Evolutionary conservation across 2,329 filamentous ascomycete species (phyloP).

Genomic region (Bimuria novae-zelandiae): DNA sequence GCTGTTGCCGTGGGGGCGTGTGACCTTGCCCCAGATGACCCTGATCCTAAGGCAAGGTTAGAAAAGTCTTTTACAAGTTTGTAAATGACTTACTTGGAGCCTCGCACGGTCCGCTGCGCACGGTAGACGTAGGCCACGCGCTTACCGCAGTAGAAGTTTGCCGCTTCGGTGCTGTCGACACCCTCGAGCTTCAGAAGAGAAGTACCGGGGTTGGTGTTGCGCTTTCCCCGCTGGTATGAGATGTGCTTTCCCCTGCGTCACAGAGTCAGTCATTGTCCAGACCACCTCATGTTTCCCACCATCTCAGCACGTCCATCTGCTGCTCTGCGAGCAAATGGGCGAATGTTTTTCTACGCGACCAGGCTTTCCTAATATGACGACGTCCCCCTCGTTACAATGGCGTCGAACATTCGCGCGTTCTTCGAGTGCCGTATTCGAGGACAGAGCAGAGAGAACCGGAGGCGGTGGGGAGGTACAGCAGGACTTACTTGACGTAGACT

Average conservation of each 20-base stretch:
- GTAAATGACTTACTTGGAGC: slow-evolving; percentile 67
- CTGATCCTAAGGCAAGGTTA: slow-evolving; percentile 67
- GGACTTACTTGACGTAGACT: slow-evolving; percentile 46
- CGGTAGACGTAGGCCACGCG: slow-evolving; percentile 99
- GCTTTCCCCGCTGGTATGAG: slow-evolving; percentile 83
- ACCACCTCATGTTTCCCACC: background rate
- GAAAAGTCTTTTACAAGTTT: background rate
- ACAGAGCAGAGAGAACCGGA: slow-evolving; percentile 4
- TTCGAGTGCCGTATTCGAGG: background rate
- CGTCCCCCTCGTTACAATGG: background rate
- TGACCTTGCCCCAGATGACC: slow-evolving; percentile 95
- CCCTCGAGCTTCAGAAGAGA: slow-evolving; percentile 98
- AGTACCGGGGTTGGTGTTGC: slow-evolving; percentile 85
- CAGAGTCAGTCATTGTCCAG: slow-evolving; percentile 16
- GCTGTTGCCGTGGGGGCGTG: slow-evolving; percentile 95
- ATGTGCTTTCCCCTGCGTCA: slow-evolving; percentile 90
- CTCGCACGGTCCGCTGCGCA: slow-evolving; percentile 89
- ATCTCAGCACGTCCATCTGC: background rate
- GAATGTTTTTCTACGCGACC: no score
- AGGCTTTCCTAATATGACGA: background rate
- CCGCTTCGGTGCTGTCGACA: slow-evolving; percentile 86
- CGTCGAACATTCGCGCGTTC: background rate
- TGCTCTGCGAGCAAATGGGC: background rate
- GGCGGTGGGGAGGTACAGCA: background rate
- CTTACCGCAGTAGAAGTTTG: slow-evolving; percentile 96